These are phyloP conservation scores for Aureobasidium sp. DNA, from an alignment of 2,329 filamentous ascomycete species.

Conservation along the genomic window DNA sequence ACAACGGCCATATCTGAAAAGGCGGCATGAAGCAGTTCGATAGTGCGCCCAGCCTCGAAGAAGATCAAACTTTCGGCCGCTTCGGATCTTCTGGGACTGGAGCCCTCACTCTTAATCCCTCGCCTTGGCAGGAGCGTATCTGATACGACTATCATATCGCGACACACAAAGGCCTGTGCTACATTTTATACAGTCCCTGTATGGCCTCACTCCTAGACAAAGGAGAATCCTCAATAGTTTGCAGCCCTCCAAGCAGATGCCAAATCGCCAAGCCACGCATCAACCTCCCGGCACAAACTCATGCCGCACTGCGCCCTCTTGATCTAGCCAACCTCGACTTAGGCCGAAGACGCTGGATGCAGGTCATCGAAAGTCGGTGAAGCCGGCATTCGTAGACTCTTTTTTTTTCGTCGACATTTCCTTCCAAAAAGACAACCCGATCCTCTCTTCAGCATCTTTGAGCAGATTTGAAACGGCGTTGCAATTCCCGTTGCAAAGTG, in stretches of 20 bases:
- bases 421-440: neutral
- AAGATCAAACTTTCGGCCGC: conserved; percentile 11
- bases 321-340: neutral
- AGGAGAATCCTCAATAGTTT: neutral
- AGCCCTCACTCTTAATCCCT: neutral
- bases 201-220: neutral
- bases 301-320: conserved; percentile 4
- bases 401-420: neutral
- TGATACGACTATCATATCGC: neutral
- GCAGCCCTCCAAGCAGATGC: neutral
- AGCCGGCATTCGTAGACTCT: neutral
- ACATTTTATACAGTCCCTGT: neutral
- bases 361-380: conserved; percentile 11
- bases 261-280: conserved; percentile 12
- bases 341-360: neutral
- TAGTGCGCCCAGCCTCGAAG: neutral
- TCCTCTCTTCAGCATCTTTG: conserved; percentile 4
- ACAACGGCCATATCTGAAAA: conserved; percentile 2
- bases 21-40: neutral
- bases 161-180: conserved; percentile 2
- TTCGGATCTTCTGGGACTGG: neutral
- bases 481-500: conserved; percentile 2
- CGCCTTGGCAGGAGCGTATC: neutral
- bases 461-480: conserved; percentile 6
- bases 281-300: neutral